These are phyloP conservation scores for Neonectria magnoliae DNA, from an alignment of 2,329 filamentous ascomycete species.

Conservation along the genomic window DNA sequence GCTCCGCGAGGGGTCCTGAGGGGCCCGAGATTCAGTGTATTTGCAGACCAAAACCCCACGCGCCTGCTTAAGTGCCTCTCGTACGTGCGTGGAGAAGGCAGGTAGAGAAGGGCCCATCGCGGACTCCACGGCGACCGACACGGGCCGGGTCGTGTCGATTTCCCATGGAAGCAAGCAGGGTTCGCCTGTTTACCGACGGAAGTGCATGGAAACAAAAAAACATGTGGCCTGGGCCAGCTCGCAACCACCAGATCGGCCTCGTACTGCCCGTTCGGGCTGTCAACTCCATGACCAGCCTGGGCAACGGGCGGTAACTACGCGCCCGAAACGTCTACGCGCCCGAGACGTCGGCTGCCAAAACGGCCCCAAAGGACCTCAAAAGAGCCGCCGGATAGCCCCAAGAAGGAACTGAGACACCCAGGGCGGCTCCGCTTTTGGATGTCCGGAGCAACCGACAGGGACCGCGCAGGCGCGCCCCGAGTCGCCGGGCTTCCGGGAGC, in stretches of 20 bases:
- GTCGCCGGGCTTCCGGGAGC: background rate
- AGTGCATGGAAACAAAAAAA: too few relatives aligned
- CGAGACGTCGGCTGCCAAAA: background rate
- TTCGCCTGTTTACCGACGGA: too few relatives aligned
- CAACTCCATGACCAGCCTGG: background rate
- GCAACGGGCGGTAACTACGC: background rate
- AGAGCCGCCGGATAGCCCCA: background rate
- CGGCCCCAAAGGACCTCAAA: background rate
- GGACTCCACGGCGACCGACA: background rate
- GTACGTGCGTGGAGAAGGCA: background rate
- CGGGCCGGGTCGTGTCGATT: background rate
- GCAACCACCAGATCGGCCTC: too few relatives aligned
- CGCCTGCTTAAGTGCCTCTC: constrained; percentile 1
- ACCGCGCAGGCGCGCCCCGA: background rate
- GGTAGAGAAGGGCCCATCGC: background rate
- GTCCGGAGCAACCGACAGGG: background rate
- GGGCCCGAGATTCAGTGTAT: background rate
- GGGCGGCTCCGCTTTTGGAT: background rate
- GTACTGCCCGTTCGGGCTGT: background rate
- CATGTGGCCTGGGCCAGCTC: too few relatives aligned
- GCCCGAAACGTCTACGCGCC: too few relatives aligned
- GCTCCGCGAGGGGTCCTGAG: background rate
- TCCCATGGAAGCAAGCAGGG: background rate
- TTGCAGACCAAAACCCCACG: background rate
- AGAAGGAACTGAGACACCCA: too few relatives aligned